Base-by-base conservation (phyloP, 2,329 filamentous ascomycete species). In the Hypoxylon sp. region DNA sequence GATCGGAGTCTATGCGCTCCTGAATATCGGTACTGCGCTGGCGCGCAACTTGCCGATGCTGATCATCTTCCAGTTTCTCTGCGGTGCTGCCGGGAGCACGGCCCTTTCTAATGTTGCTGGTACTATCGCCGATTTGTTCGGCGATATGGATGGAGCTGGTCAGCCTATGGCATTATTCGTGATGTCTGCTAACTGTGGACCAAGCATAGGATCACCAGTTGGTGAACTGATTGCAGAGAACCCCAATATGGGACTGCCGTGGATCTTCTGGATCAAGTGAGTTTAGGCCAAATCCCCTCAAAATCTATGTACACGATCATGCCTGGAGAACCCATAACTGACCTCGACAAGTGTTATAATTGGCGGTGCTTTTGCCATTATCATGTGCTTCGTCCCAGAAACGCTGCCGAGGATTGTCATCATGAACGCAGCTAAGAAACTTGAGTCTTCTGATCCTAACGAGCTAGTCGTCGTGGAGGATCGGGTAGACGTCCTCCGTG, bases 141-240 rank as follows among this genome's bases (percentile, higher is more conserved):
- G 79, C 15, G 74, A 78, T 62, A 65, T 73, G 30, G 77, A 78
- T 58, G 75, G 74, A 22, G 77, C 78, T 15, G 77, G 75, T 5
- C 79, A 81, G 66, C 78, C 79, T 13, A 79, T 80, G 79, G 79
- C 77, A 11, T 67, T 80, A 5, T 80, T 80, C 64, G 79, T 80
- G 17, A 68, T 75, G 58, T 73, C 71, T 48, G 78, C 78, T 24
- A 80, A 80, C 57, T 73, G 75, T 30, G 79, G 78, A 5, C 78
- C 78, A 10, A 76, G 74, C 32, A 57, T 80, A 39, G 79, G 79
- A 7, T 77, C 76, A n/a, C 76, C 77, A 1, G 70, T 80, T 34
- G 78, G 79, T 8, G 77, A 76, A 59, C 75, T 76, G 74, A 79
- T 81, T 37, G 71, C 70, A 0, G 75, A 75, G 13, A 79, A 80